Base-by-base conservation (phyloP, 768 basidiomycete species). In the Leccinum variicolor region DNA sequence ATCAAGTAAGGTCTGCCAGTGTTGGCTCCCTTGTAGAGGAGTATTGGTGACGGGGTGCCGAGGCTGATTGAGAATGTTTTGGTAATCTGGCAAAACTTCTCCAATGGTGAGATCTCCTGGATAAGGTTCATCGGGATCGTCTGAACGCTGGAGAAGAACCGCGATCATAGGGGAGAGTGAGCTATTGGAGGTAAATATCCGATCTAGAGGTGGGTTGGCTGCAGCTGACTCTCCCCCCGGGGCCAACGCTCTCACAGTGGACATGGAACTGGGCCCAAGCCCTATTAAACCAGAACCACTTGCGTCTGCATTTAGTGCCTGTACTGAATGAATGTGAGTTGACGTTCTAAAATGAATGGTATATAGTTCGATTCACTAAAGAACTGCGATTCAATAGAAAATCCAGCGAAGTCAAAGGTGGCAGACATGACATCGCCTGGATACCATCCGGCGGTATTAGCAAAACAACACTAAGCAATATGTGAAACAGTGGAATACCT, bases 1-100 rank as follows among this genome's bases (percentile, higher is more conserved):
- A 61, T 90, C 89, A 8, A 89, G 76, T 25, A 86, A 70, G 0
- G 84, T 74, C 61, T 85, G 83, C 76, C 87, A 88, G 62, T 90
- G 86, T 65, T 88, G 87, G 54, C 79, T 74, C 15, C 70, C 74
- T 4, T 65, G 51, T 3, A 72, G 60, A 19, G 75, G 61, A 6
- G 79, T 70, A 15, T 65, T 59, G 2, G 77, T 73, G 39, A 90
- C 83, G 10, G 76, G 60, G 28, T 86, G 76, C 59, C 77, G 76
- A 3, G 83, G 79, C 62, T 85, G 78, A 31, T 73, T 70, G 13
- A 76, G 73, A 55, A 92, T 74, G 28, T 71, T 74, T 43, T 75
- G 69, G 65, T 79, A 84, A 6, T 79, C 77, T 0, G 77, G 58
- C 7, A 88, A 66, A 15, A 83, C 69, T 58, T 86, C 84, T 17